Conservation (phyloP, 176 grass and related monocot species). For the Tillandsia leiboldiana region DNA sequence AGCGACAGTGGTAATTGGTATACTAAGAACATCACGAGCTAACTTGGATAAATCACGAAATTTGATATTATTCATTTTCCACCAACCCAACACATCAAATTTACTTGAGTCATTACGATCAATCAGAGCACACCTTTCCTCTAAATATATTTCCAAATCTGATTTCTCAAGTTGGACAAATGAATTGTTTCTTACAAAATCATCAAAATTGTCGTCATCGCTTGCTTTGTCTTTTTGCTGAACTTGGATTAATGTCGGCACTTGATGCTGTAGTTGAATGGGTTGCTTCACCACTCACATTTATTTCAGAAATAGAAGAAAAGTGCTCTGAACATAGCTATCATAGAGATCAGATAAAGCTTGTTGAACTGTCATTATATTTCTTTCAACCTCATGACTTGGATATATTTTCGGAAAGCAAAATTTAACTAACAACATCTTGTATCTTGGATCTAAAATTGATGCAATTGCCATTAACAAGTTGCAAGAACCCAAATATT, state of each 20-base stretch:
- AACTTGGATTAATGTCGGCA: no score
- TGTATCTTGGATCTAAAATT: background rate
- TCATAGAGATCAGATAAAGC: no score
- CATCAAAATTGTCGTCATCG: background rate
- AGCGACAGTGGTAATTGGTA: background rate
- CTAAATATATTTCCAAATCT: conserved; percentile 1
- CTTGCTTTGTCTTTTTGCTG: background rate
- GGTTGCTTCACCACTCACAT: no score
- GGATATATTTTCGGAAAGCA: no score
- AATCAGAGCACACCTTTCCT: background rate
- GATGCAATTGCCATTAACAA: background rate
- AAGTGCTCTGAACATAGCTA: no score
- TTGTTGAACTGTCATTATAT: no score
- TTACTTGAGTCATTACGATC: background rate
- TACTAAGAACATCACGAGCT: conserved; percentile 5
- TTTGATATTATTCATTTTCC: conserved; percentile 3
- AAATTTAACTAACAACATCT: background rate
- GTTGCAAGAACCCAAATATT: background rate
- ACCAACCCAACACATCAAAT: conserved; percentile 1
- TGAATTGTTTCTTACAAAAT: background rate
- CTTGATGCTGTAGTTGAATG: no score
- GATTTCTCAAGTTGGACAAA: background rate
- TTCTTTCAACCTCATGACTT: no score
- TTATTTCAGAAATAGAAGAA: no score
- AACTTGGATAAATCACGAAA: conserved; percentile 4